Evolutionary conservation across 129 eudicot genomes (phyloP), one percentile per base, ranked within the genome.

Genomic region (Flaveria sonorensis): DNA sequence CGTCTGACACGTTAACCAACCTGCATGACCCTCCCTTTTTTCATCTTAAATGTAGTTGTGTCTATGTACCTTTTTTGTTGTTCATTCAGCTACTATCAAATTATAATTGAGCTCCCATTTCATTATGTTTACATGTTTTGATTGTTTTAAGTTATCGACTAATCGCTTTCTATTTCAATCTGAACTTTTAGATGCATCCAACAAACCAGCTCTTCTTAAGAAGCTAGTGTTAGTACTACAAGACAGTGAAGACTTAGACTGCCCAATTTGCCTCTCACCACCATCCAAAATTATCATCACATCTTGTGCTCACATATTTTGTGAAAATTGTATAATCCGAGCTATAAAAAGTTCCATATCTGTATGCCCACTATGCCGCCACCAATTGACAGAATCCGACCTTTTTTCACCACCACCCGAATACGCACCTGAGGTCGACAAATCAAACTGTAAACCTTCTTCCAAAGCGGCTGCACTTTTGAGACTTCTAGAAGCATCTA

Each of bases 261-360:
- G 98, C 75, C 97, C 98, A 21, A 90, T 93, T 52, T 93, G 98
- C 81, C 90, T 93, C 30, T 85, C 90, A 28, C 89, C 97, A 23
- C 98, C 98, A 28, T 81, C 96, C 24, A 74, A 93, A 40, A 69
- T 83, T 5, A 86, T 93, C 16, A 93, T 93, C 15, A 93, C 98
- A 0, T 79, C 85, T 30, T 93, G 98, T 63, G 96, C 97, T 39
- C 98, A 93, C 74, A 79, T 93, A 8, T 93, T 90, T 40, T 93
- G 98, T 85, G 84, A 79, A 57, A 56, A 71, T 16, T 93, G 98
- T 89, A 90, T 93, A 32, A 66, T 86, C 21, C 86, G 89, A 70
- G 83, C 97, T 4, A 69, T 93, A 43, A 88, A 87, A 73, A 84
- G 81, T 13, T 74, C 89, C 13, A 89, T 77, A 79, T 72, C 97